Percentiles rank a stretch among this genome's conserved stretches.
phyloP scores from a whole-genome alignment of 169 alveolate species.

The Cryptosporidium sp. region DNA sequence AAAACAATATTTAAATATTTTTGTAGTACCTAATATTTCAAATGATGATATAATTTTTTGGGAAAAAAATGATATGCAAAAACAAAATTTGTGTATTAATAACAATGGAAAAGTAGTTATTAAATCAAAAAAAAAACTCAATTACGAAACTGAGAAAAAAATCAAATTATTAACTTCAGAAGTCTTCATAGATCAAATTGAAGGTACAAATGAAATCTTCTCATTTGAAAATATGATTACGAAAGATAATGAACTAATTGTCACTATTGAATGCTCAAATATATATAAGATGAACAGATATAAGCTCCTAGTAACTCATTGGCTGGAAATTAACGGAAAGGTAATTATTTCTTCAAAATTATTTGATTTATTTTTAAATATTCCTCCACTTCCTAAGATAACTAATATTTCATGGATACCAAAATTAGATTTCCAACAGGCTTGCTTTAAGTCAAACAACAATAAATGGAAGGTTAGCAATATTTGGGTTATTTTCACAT shows the following conservation, averaged over 20 bases:
- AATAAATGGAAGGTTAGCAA: slow-evolving; percentile 45
- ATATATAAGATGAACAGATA: background rate
- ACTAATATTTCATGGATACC: slow-evolving; percentile 16
- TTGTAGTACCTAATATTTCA: slow-evolving; percentile 31
- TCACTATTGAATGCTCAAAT: background rate
- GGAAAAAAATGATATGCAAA: slow-evolving; percentile 6
- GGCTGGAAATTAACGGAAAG: slow-evolving; percentile 16
- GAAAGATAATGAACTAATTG: background rate
- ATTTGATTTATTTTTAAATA: slow-evolving; percentile 7
- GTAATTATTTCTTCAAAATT: background rate
- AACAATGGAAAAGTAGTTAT: slow-evolving; percentile 26
- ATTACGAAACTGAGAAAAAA: background rate
- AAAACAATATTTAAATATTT: slow-evolving; percentile 17
- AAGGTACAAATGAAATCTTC: background rate
- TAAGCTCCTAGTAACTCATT: background rate
- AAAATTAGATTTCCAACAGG: slow-evolving; percentile 12
- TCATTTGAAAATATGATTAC: slow-evolving; percentile 1
- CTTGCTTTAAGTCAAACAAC: background rate
- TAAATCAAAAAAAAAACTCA: slow-evolving; percentile 4
- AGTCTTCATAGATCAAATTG: slow-evolving; percentile 11
- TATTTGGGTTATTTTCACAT: slow-evolving; percentile 21
- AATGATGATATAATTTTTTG: background rate
- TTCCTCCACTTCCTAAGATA: slow-evolving; percentile 21
- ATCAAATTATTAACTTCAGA: slow-evolving; percentile 12
- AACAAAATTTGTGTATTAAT: background rate